Base-by-base conservation (phyloP, 768 basidiomycete species). In the Coprinopsis marcescibilis region DNA sequence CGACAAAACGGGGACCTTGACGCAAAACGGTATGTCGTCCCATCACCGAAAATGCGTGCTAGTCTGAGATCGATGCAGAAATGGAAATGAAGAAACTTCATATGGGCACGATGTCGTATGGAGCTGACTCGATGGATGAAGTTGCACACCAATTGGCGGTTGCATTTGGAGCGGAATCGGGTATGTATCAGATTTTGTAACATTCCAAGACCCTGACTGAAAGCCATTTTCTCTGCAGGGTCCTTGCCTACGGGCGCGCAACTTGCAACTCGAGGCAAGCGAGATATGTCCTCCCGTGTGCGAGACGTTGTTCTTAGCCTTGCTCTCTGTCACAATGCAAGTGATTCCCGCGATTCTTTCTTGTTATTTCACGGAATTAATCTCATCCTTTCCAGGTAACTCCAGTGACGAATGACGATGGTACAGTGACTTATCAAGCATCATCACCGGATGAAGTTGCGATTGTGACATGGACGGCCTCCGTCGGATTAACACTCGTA, bases 1-100 rank as follows among this genome's bases (percentile, higher is more conserved):
- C 53, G 96, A 99, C 61, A 99, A 99, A 71, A 99, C 96, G 3
- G 96, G 96, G 0, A 99, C 96, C 6, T 65, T 98, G 52, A 99
- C 96, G 0, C 89, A 97, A 63, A 99, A 99, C 60, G 95, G 94
- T 92, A 17, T 39, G 48, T 47, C 20, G 29, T 26, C 11, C 17
- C 5, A 23, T 17, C 8, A 13, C 20, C 17, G 13, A 19, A 8
- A 1, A 6, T 36, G 13, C 17, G 24, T 45, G 20, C 14, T 27
- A 12, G 6, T 11, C 8, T 38, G 4, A 15, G 6, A 19, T 33
- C 38, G 6, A 24, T 14, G 3, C 63, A 97, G 95, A 97, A 62
- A 99, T 99, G 96, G 95, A 98, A 65, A 89, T 98, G 87, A 93
- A 86, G 73, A 99, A 96, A 62, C 71, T 99, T 23, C 96, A 98